Conservation (phyloP, 352 stramenopile genomes). For the Pythium scleroteichum region DNA sequence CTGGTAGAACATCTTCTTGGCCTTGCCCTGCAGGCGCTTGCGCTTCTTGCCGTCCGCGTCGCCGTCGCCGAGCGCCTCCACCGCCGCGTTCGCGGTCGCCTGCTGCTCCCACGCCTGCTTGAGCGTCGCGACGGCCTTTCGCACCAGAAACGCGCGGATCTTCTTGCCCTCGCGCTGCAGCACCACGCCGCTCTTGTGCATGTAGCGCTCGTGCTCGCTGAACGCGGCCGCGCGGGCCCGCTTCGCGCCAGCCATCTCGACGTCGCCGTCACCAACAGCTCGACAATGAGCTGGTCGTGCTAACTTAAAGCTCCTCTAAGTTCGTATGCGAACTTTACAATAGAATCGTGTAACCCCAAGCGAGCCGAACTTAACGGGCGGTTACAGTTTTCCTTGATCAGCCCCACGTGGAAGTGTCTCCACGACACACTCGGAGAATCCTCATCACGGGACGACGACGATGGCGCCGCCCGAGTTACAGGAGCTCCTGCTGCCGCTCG, state of each 20-base stretch:
- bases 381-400: not conserved
- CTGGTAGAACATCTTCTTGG: slow-evolving; percentile 40
- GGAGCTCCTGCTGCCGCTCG: slow-evolving; percentile 48
- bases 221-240: slow-evolving; percentile 50
- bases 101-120: slow-evolving; percentile 58
- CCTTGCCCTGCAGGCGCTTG: slow-evolving; percentile 36
- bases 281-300: slow-evolving; percentile 1
- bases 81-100: not conserved
- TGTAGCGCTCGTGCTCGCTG: slow-evolving; percentile 63
- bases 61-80: slow-evolving; percentile 3
- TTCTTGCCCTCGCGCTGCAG: slow-evolving; percentile 81
- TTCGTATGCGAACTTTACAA: not conserved
- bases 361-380: not conserved
- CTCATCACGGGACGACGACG: not conserved
- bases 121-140: slow-evolving; percentile 70
- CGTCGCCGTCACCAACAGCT: not conserved
- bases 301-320: not conserved
- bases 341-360: not conserved
- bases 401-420: not conserved
- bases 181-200: slow-evolving; percentile 69
- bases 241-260: slow-evolving; percentile 32
- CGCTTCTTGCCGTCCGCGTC: slow-evolving; percentile 28
- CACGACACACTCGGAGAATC: not conserved
- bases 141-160: slow-evolving; percentile 61
- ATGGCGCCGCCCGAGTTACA: slow-evolving; percentile 33